A percentile compares a stretch with the other conserved stretches of the same genome.
phyloP scores from a whole-genome alignment of 225 moss, liverwort and hornwort species.

The Rhytidiadelphus loreus region DNA sequence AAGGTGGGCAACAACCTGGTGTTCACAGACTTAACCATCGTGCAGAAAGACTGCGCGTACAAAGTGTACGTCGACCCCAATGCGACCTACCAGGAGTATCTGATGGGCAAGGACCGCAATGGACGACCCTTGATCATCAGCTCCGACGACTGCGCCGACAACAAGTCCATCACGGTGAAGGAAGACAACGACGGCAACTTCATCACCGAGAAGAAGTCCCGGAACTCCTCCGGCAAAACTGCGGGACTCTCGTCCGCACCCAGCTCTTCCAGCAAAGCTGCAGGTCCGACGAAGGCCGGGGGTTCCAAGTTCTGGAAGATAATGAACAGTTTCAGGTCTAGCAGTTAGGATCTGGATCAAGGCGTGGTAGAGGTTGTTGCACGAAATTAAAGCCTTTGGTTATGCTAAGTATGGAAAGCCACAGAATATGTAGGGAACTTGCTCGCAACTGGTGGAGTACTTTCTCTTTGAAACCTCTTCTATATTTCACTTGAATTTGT shows the following conservation, averaged over 20 bases:
- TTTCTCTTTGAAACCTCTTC: background rate
- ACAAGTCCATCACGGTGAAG: conserved; percentile 20
- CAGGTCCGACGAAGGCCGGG: background rate
- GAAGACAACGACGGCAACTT: conserved; percentile 15
- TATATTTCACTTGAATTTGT: background rate
- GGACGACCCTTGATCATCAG: conserved; percentile 24
- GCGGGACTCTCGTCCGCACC: background rate
- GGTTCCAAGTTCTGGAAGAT: conserved; percentile 5
- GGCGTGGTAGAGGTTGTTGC: background rate
- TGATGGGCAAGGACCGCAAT: conserved; percentile 40
- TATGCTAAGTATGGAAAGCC: background rate
- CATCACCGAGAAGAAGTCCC: background rate
- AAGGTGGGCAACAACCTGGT: conserved; percentile 39
- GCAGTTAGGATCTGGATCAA: background rate
- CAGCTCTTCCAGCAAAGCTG: background rate
- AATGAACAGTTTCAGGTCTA: background rate
- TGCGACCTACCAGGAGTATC: conserved; percentile 37
- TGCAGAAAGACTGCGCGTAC: background rate
- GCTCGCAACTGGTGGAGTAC: background rate
- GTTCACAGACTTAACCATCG: conserved; percentile 22
- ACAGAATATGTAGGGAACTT: background rate
- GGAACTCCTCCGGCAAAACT: background rate
- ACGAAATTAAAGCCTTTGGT: background rate
- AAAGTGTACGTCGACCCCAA: conserved; percentile 28
- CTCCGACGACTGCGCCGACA: conserved; percentile 46